phyloP scores from a whole-genome alignment of 306 rosid genomes.

The Urtica urens region DNA sequence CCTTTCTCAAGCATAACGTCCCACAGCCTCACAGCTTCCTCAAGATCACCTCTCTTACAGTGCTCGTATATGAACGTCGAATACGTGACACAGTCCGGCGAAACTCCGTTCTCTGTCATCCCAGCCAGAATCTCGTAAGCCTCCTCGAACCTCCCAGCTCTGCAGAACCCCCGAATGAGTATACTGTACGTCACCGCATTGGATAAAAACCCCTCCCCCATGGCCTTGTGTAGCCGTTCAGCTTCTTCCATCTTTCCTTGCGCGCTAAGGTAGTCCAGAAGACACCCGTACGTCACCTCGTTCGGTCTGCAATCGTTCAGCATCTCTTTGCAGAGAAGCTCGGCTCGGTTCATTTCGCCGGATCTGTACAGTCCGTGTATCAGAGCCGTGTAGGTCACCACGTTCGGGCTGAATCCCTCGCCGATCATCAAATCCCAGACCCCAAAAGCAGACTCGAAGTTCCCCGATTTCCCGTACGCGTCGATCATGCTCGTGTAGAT shows the following conservation, averaged over 20 bases:
- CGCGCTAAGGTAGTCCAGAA: slow-evolving; percentile 52
- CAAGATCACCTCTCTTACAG: slow-evolving; percentile 54
- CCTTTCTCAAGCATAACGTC: slow-evolving; percentile 68
- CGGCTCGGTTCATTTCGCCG: slow-evolving; percentile 54
- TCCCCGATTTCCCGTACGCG: slow-evolving; percentile 56
- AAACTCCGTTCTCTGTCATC: slow-evolving; percentile 54
- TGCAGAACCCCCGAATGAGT: slow-evolving; percentile 77
- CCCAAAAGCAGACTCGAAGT: slow-evolving; percentile 43
- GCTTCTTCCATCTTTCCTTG: slow-evolving; percentile 79
- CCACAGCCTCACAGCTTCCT: slow-evolving; percentile 61
- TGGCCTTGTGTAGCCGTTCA: slow-evolving; percentile 50
- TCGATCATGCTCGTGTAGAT: slow-evolving; percentile 83
- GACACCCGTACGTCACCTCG: slow-evolving; percentile 68
- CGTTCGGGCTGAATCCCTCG: slow-evolving; percentile 67
- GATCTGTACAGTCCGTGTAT: slow-evolving; percentile 77
- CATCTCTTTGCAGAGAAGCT: slow-evolving; percentile 57
- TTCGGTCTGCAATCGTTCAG: slow-evolving; percentile 39
- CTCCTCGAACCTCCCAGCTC: slow-evolving; percentile 58
- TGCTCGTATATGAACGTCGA: slow-evolving; percentile 73
- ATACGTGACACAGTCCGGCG: slow-evolving; percentile 75
- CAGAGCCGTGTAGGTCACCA: slow-evolving; percentile 71
- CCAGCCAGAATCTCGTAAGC: slow-evolving; percentile 51
- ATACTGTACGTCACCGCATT: slow-evolving; percentile 70
- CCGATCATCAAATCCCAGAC: slow-evolving; percentile 65
- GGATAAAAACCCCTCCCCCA: slow-evolving; percentile 53